Percentiles rank a stretch among this genome's conserved stretches.
These are phyloP conservation scores for Priceomyces fermenticarens DNA, from an alignment of 805 yeast species.

Conservation along the genomic window DNA sequence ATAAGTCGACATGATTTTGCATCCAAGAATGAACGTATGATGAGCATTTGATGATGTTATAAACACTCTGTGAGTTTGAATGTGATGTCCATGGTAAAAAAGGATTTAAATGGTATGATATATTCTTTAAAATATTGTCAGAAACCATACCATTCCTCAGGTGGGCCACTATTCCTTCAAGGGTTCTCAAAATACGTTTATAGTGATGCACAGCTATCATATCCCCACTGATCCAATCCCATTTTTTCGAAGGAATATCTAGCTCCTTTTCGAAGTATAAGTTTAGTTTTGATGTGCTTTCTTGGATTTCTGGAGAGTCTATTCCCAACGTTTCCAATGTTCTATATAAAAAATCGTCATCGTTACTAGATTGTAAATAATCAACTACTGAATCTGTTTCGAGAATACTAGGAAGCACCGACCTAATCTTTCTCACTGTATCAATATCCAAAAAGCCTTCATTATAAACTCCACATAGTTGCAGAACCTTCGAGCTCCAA, in stretches of 20 bases:
- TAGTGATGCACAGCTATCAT: not conserved
- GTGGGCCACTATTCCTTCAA: conserved; percentile 5
- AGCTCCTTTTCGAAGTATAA: not conserved
- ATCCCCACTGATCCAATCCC: conserved; percentile 8
- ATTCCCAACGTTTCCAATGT: not conserved
- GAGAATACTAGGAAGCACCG: too few relatives aligned
- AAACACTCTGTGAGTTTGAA: conserved; percentile 10
- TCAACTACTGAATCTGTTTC: too few relatives aligned
- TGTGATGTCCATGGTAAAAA: conserved; percentile 26
- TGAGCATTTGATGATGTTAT: not conserved
- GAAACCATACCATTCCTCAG: not conserved
- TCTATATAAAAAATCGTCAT: not conserved
- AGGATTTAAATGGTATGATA: conserved; percentile 24
- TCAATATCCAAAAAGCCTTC: too few relatives aligned
- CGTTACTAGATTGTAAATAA: not conserved
- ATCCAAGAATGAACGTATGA: not conserved
- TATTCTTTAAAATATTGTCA: not conserved
- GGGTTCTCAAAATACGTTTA: conserved; percentile 6
- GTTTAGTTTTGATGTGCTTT: not conserved
- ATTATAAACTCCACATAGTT: too few relatives aligned
- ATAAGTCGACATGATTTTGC: not conserved
- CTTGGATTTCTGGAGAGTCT: not conserved
- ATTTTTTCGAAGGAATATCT: conserved; percentile 6
- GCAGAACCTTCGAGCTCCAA: too few relatives aligned
- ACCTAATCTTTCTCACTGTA: too few relatives aligned